Evolutionary conservation across 2,329 filamentous ascomycete species (phyloP).

Genomic region (Colletotrichum tabaci): DNA sequence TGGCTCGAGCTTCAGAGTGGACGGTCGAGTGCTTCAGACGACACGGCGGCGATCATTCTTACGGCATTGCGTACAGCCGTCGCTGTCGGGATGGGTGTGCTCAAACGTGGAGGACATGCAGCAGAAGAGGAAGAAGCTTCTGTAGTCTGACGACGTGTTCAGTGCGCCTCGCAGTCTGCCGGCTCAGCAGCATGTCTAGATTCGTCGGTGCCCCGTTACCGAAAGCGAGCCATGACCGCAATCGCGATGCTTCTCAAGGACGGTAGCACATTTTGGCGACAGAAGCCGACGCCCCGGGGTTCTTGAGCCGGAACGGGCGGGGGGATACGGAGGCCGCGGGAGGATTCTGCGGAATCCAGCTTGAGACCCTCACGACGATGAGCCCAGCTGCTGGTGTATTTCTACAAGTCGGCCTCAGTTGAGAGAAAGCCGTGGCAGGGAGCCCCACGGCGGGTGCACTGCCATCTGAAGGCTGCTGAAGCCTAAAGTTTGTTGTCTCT

Average conservation of each 20-base stretch:
- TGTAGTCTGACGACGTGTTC: not conserved
- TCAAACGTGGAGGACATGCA: not conserved
- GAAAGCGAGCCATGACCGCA: no score
- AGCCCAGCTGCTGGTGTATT: not conserved
- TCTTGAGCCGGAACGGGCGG: not conserved
- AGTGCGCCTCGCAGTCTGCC: not conserved
- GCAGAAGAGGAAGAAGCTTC: not conserved
- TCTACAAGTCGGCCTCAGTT: no score
- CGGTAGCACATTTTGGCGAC: no score
- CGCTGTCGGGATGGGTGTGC: not conserved
- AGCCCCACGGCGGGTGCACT: not conserved
- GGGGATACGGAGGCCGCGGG: not conserved
- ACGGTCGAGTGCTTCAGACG: constrained; percentile 6
- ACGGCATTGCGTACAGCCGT: not conserved
- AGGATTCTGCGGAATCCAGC: not conserved
- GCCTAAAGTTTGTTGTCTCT: constrained; percentile 2
- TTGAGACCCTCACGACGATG: no score
- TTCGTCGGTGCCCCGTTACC: no score
- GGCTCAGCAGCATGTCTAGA: no score
- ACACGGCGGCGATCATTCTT: constrained; percentile 7
- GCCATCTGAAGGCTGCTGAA: not conserved
- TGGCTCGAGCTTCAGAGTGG: constrained; percentile 23
- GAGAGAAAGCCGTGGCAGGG: no score
- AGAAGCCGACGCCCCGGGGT: no score
- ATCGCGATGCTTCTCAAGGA: no score